Evolutionary conservation across 2,329 filamentous ascomycete species (phyloP), one percentile per base, ranked within the genome.

Genomic region (Colletotrichum falcatum): DNA sequence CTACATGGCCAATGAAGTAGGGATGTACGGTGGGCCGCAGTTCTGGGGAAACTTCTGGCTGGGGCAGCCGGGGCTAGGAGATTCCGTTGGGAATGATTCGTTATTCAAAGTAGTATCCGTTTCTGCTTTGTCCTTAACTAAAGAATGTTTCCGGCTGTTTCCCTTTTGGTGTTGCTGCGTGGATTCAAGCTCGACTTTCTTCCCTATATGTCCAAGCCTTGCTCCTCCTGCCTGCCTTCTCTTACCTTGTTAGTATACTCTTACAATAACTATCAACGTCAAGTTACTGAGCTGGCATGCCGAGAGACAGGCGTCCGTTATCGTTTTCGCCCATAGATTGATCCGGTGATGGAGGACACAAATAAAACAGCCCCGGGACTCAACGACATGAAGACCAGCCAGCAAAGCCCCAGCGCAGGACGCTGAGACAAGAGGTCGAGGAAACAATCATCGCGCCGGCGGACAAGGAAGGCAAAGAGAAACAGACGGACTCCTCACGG

Each of bases 381-480:
- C 33, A 62, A 33, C 18, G 48, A 53, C 44, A 44, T 42, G 60
- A 18, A 2, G 48, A 44, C 12, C 60, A 5, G 28, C 9, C 60
- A 7, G 8, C 39, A 16, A 37, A 0, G 28, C 65, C 39, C 16
- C 51, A 39, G 42, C 23, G 26, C n/a, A 61, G 26, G 33, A 68
- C 65, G 61, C 26, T 68, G 44, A 68, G 65, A 42, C 65, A 68
- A 5, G 60, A 68, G 28, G 59, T 68, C 26, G 51, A 68, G 44
- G 51, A 44, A 8, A 35, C 51, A 44, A 44, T 68, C 39, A 30
- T 42, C 11, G 30, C 42, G 23, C 37, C 44, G n/a, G 44, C 30
- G 16, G 65, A 68, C 37, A 64, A 55, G 39, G 28, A 56, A 48
- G 39, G 30, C 3, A 37, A 30, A 16, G 53, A 68, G 23, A 54